Evolutionary conservation across 2,329 filamentous ascomycete genomes (phyloP), one percentile per base, ranked within the genome.

Genomic region (Claviceps sp.): DNA sequence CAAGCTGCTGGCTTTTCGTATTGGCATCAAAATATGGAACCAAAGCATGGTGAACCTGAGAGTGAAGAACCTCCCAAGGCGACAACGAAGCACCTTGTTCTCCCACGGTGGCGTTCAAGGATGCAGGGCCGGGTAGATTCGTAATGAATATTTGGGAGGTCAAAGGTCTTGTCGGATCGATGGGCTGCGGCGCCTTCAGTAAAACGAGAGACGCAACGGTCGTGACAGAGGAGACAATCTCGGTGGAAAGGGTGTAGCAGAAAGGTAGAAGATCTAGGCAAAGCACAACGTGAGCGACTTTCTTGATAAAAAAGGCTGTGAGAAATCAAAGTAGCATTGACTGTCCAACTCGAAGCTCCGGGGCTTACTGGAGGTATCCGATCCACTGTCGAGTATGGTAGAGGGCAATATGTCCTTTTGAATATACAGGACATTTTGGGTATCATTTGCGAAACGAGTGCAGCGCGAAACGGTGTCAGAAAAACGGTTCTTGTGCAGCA

Each of bases 11-110:
- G 57, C 77, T 85, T 71, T 89, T 91, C 54, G 90, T 94, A 67
- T 89, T 94, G 60, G 90, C 91, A 73, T 99, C 91, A 65, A 98
- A 98, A 70, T 96, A 97, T 41, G 94, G 93, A 61, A 88, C 89
- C 64, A 98, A 75, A 59, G 87, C 89, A 66, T 89, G 85, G 69
- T 95, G 90, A 58, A 99, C 81, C 61, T 95, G 79, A 54, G 91
- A 89, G 71, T 96, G 89, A 56, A 98, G 75, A 60, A 91, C 85
- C 70, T 97, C 91, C 70, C 89, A 96, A 3, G 91, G 89, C 46
- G 90, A 94, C 52, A 84, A 74, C 26, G 83, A 76, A 52, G 83
- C 77, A 54, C 83, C 84, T 66, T 89, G 85, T 59, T 87, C 82
- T 59, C 82, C 77, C 55, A 80, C 75, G 49, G 78, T 72, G 59